Base-by-base conservation (phyloP, 208 protist genomes). In the Wallacemonas sp. region DNA sequence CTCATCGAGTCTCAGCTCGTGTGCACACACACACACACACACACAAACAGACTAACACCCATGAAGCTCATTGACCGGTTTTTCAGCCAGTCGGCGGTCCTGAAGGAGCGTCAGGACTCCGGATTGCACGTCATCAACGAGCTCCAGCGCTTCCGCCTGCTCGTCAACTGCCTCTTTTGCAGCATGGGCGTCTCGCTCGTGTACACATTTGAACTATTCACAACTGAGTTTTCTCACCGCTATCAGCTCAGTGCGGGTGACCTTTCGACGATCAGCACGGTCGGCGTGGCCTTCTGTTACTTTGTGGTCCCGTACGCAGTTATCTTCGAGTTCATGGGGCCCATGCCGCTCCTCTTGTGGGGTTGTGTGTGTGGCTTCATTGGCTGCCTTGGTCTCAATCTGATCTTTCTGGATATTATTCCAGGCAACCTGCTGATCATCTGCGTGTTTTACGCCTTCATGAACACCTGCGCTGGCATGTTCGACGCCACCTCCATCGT, bases 171-270 rank as follows among this genome's bases (percentile, higher is more conserved):
- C 41, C 54, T 86, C 28, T 82, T 90, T 67, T 90, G 84, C 60
- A 85, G 80, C 69, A 83, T 84, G 58, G 78, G 77, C 34, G 79
- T 84, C 34, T 87, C 80, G 14, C 51, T 90, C 33, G 66, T 86
- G 12, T 90, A 85, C 67, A 76, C 72, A 39, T 90, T 85, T 9
- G 84, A 87, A 36, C 68, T 90, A 26, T 87, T 90, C 66, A 87
- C 80, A 12, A 68, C 64, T 1, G 65, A 84, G 46, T 81, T 89
- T 41, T 61, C 66, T 45, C 54, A 33, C 5, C 64, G 68, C 39
- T 89, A 74, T 53, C 38, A 66, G 62, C 71, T 89, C 51, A 76
- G 70, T 66, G 79, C 70, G 28, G 83, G 86, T 39, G 78, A 92
- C 46, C 70, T 83, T 24, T 84, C 79, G 24, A 89, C 83, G 19